Evolutionary conservation across 805 yeast species (phyloP).

Genomic region (Candida patagonica): DNA sequence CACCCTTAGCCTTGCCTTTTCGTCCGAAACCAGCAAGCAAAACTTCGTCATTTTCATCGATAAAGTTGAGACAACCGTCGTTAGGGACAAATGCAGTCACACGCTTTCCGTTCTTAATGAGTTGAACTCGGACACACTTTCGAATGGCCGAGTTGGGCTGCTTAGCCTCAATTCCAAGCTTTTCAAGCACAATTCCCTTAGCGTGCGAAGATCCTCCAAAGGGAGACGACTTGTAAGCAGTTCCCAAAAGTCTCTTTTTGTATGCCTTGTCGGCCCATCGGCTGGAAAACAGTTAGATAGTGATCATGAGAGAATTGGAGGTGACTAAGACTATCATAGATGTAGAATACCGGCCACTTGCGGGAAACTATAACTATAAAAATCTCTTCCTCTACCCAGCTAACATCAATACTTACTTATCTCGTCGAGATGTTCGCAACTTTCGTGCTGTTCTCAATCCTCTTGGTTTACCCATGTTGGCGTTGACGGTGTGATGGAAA

Average conservation of each 20-base stretch:
- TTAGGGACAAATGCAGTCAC: slow-evolving; percentile 99
- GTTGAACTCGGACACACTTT: slow-evolving; percentile 99
- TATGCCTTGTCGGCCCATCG: slow-evolving; percentile 99
- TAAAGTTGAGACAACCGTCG: slow-evolving; percentile 99
- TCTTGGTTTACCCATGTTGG: slow-evolving; percentile 97
- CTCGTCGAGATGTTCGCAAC: slow-evolving; percentile 99
- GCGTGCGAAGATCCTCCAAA: slow-evolving; percentile 99
- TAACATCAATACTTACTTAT: slow-evolving; percentile 45
- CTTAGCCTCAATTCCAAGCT: slow-evolving; percentile 99
- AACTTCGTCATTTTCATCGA: slow-evolving; percentile 99
- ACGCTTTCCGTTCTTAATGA: slow-evolving; percentile 99
- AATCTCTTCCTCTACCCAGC: not conserved
- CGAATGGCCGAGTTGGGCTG: slow-evolving; percentile 99
- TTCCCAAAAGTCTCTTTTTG: slow-evolving; percentile 98
- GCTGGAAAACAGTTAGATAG: slow-evolving; percentile 32
- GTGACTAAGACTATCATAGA: not conserved
- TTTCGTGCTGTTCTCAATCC: slow-evolving; percentile 99
- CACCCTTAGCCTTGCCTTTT: slow-evolving; percentile 99
- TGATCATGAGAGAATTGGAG: not conserved
- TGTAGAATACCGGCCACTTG: not conserved
- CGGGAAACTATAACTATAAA: not conserved
- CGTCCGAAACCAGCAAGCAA: slow-evolving; percentile 99
- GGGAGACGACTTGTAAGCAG: slow-evolving; percentile 99
- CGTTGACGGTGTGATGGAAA: slow-evolving; percentile 8
- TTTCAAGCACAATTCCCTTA: slow-evolving; percentile 98